A percentile compares a stretch with the other conserved stretches of the same genome.
phyloP scores from a whole-genome alignment of 306 rosid genomes.

The Cicer arietinum region DNA sequence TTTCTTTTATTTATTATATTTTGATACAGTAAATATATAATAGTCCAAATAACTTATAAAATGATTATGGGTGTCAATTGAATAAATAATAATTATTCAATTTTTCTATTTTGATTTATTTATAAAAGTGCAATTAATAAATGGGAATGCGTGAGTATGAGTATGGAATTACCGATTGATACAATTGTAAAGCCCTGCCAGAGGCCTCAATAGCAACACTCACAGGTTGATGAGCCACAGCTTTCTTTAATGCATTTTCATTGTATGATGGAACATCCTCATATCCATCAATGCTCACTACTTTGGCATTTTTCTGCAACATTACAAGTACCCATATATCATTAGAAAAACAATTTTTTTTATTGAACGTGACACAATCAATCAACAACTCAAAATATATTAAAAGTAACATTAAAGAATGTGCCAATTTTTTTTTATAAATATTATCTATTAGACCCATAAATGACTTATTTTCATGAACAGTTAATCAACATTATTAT shows the following conservation, averaged over 20 bases:
- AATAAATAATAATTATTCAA: too few species aligned
- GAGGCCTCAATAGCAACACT: slow-evolving; percentile 64
- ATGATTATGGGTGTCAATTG: too few species aligned
- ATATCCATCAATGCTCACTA: slow-evolving; percentile 74
- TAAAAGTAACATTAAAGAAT: background rate
- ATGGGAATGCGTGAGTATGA: background rate
- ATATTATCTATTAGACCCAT: background rate
- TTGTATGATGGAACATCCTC: slow-evolving; percentile 76
- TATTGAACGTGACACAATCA: background rate
- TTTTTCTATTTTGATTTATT: too few species aligned
- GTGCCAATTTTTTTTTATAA: background rate
- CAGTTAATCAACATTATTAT: too few species aligned
- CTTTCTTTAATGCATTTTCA: slow-evolving; percentile 62
- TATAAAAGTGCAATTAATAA: background rate
- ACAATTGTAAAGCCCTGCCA: slow-evolving; percentile 73
- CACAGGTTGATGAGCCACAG: slow-evolving; percentile 58
- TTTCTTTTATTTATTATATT: too few species aligned
- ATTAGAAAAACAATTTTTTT: slow-evolving; percentile 9
- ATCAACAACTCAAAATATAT: background rate
- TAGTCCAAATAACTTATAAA: too few species aligned
- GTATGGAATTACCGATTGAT: slow-evolving; percentile 46
- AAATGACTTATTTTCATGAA: too few species aligned
- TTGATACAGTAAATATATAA: too few species aligned
- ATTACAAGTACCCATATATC: background rate
- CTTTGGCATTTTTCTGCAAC: slow-evolving; percentile 64